Evolutionary conservation across 75 land plant species (phyloP).

Genomic region (Larix kaempferi): DNA sequence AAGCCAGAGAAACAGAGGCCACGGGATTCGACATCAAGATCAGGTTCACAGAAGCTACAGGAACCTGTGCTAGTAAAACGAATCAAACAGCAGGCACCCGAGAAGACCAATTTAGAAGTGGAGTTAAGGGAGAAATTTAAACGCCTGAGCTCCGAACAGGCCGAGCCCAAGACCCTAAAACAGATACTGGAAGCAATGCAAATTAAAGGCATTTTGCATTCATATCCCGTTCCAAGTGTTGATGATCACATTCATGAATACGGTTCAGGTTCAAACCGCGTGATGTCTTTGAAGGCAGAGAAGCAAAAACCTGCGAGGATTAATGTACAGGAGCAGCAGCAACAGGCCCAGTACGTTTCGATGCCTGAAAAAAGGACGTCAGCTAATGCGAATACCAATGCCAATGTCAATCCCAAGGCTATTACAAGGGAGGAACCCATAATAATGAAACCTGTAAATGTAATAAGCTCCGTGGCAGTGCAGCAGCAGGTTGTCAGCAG

Average conservation of each 20-base stretch:
- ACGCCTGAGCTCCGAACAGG: neutral
- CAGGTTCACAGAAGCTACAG: neutral
- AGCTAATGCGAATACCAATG: neutral
- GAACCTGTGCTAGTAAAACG: neutral
- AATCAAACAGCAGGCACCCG: conserved; percentile 3
- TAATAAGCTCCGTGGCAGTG: neutral
- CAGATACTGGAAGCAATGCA: conserved; percentile 9
- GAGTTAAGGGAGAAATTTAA: conserved; percentile 2
- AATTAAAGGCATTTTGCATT: conserved; percentile 5
- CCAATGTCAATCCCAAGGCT: neutral
- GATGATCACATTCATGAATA: neutral
- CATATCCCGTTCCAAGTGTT: neutral
- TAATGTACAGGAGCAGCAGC: neutral
- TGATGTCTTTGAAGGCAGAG: neutral
- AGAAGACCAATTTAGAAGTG: neutral
- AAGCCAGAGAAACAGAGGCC: neutral
- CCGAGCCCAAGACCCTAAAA: conserved; percentile 4
- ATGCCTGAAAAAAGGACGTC: neutral
- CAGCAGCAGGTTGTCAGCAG: neutral
- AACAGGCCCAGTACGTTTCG: neutral
- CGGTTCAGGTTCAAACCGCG: neutral
- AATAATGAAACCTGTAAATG: conserved; percentile 4
- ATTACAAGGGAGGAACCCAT: no score
- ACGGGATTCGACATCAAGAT: neutral
- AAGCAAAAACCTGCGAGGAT: neutral